These are phyloP conservation scores for Sarcomyxa edulis DNA, from an alignment of 768 basidiomycete genomes.

Conservation along the genomic window DNA sequence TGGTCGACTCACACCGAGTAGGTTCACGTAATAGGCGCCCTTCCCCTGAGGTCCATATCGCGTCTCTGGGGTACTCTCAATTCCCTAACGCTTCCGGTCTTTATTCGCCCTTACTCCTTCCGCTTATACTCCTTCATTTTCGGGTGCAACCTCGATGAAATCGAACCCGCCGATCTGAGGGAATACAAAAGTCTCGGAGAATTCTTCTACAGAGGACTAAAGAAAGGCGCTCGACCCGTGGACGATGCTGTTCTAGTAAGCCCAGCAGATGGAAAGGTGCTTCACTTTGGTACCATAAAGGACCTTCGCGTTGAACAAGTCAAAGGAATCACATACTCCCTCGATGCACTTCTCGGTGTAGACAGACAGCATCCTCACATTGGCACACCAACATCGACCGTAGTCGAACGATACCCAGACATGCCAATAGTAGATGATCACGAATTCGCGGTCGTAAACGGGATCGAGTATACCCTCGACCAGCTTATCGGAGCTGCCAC, in stretches of 20 bases:
- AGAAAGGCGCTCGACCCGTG: constrained; percentile 76
- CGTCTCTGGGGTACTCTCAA: constrained; percentile 96
- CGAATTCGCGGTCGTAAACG: constrained; percentile 95
- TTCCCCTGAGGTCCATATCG: constrained; percentile 93
- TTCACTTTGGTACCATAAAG: constrained; percentile 87
- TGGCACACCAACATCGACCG: constrained; percentile 33
- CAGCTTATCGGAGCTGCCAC: constrained; percentile 66
- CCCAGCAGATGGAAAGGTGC: constrained; percentile 89
- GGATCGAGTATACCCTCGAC: constrained; percentile 92
- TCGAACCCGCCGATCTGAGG: constrained; percentile 70
- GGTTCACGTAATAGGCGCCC: constrained; percentile 96
- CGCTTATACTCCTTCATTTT: constrained; percentile 83
- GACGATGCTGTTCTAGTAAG: constrained; percentile 75
- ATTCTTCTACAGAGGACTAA: constrained; percentile 91
- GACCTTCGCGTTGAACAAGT: constrained; percentile 87
- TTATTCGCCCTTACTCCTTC: constrained; percentile 91
- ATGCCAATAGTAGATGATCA: constrained; percentile 71
- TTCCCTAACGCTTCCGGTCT: constrained; percentile 87
- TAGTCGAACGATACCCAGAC: constrained; percentile 37
- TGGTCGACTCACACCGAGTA: too few relatives aligned
- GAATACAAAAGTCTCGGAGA: constrained; percentile 84
- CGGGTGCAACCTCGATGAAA: constrained; percentile 91
- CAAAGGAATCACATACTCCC: constrained; percentile 95
- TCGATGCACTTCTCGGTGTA: constrained; percentile 87
- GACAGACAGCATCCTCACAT: constrained; percentile 45